phyloP scores from a whole-genome alignment of 768 basidiomycete species.

The Sporobolomyces roseus region DNA sequence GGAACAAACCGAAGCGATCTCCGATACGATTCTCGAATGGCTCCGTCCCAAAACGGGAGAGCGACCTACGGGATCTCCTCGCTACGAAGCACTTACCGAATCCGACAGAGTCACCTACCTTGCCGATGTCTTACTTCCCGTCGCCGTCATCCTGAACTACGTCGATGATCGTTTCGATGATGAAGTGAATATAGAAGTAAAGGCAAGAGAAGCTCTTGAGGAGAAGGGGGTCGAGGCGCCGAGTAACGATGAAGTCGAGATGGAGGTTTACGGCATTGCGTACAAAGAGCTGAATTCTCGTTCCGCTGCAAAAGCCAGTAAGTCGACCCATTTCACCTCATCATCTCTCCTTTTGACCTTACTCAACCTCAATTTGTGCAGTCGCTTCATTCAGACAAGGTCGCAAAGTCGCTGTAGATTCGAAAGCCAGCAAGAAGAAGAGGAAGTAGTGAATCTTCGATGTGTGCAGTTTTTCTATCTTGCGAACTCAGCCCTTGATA shows the following conservation, averaged over 20 bases:
- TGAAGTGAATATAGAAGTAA: not conserved
- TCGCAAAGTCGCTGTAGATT: not conserved
- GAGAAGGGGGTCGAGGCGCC: not conserved
- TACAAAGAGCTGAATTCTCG: conserved; percentile 5
- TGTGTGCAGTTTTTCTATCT: too few relatives aligned
- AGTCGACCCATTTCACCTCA: not conserved
- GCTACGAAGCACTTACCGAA: conserved; percentile 5
- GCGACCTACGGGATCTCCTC: conserved; percentile 14
- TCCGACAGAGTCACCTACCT: conserved; percentile 2
- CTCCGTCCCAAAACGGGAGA: not conserved
- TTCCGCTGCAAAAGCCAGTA: conserved; percentile 20
- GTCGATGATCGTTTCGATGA: conserved; percentile 2
- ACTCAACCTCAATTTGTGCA: too few relatives aligned
- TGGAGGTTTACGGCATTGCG: not conserved
- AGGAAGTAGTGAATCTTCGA: too few relatives aligned
- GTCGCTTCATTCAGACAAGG: conserved; percentile 8
- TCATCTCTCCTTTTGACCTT: not conserved
- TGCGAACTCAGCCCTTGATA: too few relatives aligned
- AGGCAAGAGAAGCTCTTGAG: not conserved
- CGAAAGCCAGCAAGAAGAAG: too few relatives aligned
- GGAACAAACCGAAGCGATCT: conserved; percentile 4
- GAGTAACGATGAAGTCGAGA: not conserved
- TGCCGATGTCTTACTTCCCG: conserved; percentile 25
- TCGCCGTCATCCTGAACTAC: conserved; percentile 15
- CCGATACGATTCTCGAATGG: not conserved